Conservation (phyloP, 2,329 filamentous ascomycete genomes). For the Trichoderma guizhouense region DNA sequence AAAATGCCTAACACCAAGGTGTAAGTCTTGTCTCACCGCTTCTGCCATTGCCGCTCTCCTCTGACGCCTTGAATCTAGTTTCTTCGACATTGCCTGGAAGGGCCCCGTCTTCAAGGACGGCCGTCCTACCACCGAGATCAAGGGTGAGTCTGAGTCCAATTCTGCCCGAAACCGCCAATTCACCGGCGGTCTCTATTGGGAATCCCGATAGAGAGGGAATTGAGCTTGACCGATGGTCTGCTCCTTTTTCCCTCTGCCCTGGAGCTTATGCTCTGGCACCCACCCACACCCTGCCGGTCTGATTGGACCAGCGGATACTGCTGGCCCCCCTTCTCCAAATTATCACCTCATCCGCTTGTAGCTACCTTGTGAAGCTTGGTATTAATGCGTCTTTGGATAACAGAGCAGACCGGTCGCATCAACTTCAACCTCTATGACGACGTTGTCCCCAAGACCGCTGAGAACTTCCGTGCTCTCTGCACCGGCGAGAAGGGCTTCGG, state of each 20-base stretch:
- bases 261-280: background rate
- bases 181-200: background rate
- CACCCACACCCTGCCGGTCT: background rate
- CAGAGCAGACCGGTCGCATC: slow-evolving; percentile 74
- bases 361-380: slow-evolving; percentile 17
- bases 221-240: background rate
- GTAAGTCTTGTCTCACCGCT: slow-evolving; percentile 46
- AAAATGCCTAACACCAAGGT: slow-evolving; percentile 69
- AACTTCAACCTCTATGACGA: slow-evolving; percentile 86
- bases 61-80: slow-evolving; percentile 42
- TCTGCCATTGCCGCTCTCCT: background rate
- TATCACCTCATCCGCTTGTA: background rate
- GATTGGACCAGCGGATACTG: background rate
- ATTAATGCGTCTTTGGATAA: slow-evolving; percentile 20
- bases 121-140: slow-evolving; percentile 50
- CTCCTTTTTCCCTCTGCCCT: background rate
- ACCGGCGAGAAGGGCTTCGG: slow-evolving; percentile 77
- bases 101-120: slow-evolving; percentile 66
- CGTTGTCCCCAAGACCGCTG: slow-evolving; percentile 80
- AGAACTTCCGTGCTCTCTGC: slow-evolving; percentile 84
- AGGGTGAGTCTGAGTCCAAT: slow-evolving; percentile 59
- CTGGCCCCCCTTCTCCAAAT: background rate
- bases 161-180: slow-evolving; percentile 6
- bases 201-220: background rate
- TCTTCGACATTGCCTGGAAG: slow-evolving; percentile 71